phyloP scores from a whole-genome alignment of 192 early-diverging fungal genomes.

The Podila verticillata region DNA sequence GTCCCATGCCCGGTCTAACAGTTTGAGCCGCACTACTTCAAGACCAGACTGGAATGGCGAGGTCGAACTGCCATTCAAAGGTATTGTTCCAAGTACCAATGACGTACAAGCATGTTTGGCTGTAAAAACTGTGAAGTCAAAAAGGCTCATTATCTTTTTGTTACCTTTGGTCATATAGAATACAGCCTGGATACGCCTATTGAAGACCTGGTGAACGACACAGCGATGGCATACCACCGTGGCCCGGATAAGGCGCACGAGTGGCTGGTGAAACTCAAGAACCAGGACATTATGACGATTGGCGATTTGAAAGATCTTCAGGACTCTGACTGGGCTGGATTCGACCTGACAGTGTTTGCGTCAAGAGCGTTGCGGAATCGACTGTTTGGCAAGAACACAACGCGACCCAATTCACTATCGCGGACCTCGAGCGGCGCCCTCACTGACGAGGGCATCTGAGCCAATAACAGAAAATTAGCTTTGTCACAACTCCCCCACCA shows the following conservation, averaged over 20 bases:
- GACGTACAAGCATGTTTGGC: not conserved
- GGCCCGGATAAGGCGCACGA: slow-evolving; percentile 74
- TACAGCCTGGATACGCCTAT: slow-evolving; percentile 68
- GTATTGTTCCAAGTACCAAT: not conserved
- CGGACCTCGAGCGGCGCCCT: slow-evolving; percentile 20
- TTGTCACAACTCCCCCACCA: not conserved
- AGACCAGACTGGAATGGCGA: slow-evolving; percentile 26
- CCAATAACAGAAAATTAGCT: too few relatives aligned
- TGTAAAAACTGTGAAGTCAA: not conserved
- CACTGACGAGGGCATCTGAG: slow-evolving; percentile 27
- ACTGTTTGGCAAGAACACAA: slow-evolving; percentile 54
- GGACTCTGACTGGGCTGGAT: slow-evolving; percentile 78
- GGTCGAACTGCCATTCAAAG: slow-evolving; percentile 28
- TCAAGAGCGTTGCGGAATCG: slow-evolving; percentile 63
- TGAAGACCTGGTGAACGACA: slow-evolving; percentile 74
- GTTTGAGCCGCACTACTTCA: slow-evolving; percentile 23
- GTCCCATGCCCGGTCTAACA: slow-evolving; percentile 4
- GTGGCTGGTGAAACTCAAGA: slow-evolving; percentile 72
- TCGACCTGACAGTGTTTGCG: slow-evolving; percentile 67
- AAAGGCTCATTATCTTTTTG: not conserved
- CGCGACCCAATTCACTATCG: slow-evolving; percentile 16
- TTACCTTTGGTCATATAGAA: slow-evolving; percentile 30
- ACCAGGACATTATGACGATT: slow-evolving; percentile 83
- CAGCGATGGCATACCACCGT: slow-evolving; percentile 72
- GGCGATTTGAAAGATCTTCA: slow-evolving; percentile 78